Percentiles rank a stretch among this genome's conserved stretches.
These are phyloP conservation scores for Hericium erinaceus DNA, from an alignment of 768 basidiomycete species.

Conservation along the genomic window DNA sequence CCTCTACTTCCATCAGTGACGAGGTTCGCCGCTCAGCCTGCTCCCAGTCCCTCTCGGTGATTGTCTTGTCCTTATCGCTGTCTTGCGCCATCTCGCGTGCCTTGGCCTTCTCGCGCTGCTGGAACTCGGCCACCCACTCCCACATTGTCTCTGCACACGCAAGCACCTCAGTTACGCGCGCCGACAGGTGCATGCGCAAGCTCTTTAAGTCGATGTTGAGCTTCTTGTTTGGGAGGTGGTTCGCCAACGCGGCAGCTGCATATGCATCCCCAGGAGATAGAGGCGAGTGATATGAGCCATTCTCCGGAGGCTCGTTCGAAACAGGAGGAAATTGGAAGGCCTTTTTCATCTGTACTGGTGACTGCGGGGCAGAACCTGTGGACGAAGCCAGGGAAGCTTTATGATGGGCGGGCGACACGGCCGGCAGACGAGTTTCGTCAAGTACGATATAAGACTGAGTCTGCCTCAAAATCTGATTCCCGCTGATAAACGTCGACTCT, in stretches of 20 bases:
- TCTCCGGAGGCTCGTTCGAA: no score
- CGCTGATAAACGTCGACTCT: background rate
- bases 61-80: background rate
- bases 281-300: background rate
- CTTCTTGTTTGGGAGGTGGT: conserved; percentile 42
- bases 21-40: background rate
- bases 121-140: conserved; percentile 58
- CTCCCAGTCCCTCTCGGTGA: background rate
- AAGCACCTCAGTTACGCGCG: conserved; percentile 55
- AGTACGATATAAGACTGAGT: conserved; percentile 37
- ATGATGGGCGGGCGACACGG: conserved; percentile 23
- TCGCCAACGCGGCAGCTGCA: conserved; percentile 8
- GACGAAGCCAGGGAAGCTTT: background rate
- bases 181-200: conserved; percentile 53
- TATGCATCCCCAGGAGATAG: background rate
- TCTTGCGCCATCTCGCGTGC: background rate
- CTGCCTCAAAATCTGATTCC: conserved; percentile 5
- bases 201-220: conserved; percentile 48
- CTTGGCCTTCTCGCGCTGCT: conserved; percentile 18
- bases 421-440: conserved; percentile 31
- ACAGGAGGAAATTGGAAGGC: no score
- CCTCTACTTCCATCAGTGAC: background rate
- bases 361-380: no score
- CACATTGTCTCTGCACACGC: conserved; percentile 73
- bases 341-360: no score